Base-by-base conservation (phyloP, 2,329 filamentous ascomycete genomes). In the Epichloe sibirici region DNA sequence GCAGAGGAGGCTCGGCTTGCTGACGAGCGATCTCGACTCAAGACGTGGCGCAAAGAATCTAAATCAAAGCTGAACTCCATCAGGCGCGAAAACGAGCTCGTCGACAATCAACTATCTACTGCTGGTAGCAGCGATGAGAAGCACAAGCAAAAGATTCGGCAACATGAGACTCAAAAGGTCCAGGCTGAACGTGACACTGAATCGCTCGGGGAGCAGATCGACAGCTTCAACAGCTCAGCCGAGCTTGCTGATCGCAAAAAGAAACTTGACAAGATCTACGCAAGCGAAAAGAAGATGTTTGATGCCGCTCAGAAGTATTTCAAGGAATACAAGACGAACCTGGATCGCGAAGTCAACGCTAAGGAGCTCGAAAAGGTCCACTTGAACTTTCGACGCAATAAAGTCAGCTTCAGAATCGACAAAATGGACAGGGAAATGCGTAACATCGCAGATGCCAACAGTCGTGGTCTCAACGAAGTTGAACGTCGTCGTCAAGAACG, bases 81-180 rank as follows among this genome's bases (percentile, higher is more conserved):
- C 59, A 83, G 79, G 62, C 88, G 84, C 66, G 87, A 91, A 60
- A 85, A 88, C 56, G 86, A 90, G 61, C 78, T 77, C 48, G 74
- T 87, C 39, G 78, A 79, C 55, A 76, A 76, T 54, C 82, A 83
- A 57, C 78, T 88, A 45, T 75, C 82, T 53, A 84, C 84, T 38
- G 77, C 80, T 15, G 85, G 85, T 56, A 83, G 83, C 54, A 83
- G 81, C 58, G 87, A 91, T 66, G 87, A 90, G 62, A 85, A 86
- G 63, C 78, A 85, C 60, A 78, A 81, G 58, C 84, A 88, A 63
- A 86, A 88, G 65, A 80, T 87, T 45, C 78, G 83, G 56, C 87
- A 90, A 66, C 83, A 88, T 63, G 82, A 79, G 53, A 85, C 85
- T 52, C 85, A 86, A 64, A 85, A 86, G 67, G 81, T 81, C 53